Percentiles rank a stretch among this genome's conserved stretches.
phyloP scores from a whole-genome alignment of 129 eudicot genomes.

The Sambucus nigra region DNA sequence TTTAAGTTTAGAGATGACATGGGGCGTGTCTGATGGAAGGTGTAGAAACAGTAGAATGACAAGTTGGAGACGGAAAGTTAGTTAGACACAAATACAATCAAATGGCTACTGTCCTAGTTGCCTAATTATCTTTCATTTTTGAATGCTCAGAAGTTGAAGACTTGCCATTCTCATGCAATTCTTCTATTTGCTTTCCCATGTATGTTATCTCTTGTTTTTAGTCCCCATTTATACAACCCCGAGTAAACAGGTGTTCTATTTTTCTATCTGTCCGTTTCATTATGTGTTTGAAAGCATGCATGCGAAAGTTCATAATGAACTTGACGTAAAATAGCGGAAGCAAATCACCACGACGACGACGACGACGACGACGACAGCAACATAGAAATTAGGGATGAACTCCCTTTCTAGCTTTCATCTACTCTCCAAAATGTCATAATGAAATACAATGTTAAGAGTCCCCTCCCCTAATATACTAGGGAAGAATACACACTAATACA shows the following conservation, averaged over 20 bases:
- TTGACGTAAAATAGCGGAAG: too few relatives aligned
- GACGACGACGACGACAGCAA: too few relatives aligned
- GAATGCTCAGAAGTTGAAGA: background rate
- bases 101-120: background rate
- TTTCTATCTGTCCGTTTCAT: background rate
- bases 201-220: background rate
- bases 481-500: too few relatives aligned
- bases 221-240: background rate
- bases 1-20: slow-evolving; percentile 2
- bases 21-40: background rate
- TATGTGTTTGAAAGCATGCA: background rate
- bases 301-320: background rate
- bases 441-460: too few relatives aligned
- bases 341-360: too few relatives aligned
- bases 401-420: too few relatives aligned
- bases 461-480: too few relatives aligned
- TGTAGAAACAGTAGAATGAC: background rate
- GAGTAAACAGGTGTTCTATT: background rate
- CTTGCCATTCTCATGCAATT: too few relatives aligned
- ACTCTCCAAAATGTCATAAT: too few relatives aligned
- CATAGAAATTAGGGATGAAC: too few relatives aligned
- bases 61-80: background rate
- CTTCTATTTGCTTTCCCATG: too few relatives aligned
- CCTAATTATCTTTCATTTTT: background rate
- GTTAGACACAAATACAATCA: background rate